Conservation (phyloP, 2,329 filamentous ascomycete species). For the Sclerotinia borealis region DNA sequence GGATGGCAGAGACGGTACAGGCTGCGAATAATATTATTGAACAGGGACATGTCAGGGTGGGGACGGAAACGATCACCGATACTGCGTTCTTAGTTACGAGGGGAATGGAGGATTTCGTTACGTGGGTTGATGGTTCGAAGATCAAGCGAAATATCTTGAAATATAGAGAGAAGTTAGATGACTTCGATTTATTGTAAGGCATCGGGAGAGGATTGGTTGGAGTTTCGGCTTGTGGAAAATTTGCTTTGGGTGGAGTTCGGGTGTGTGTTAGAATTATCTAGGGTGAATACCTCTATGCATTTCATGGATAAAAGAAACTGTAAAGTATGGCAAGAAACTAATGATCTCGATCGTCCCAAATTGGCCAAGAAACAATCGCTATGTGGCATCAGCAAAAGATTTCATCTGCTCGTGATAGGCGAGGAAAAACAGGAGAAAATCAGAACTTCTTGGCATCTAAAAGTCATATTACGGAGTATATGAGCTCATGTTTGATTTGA, state of each 20-base stretch:
- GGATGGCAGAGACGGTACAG: conserved; percentile 88
- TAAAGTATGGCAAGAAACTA: background rate
- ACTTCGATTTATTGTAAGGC: conserved; percentile 78
- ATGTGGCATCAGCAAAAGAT: background rate
- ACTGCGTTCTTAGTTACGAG: conserved; percentile 83
- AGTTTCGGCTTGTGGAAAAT: conserved; percentile 3
- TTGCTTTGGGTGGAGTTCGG: conserved; percentile 1
- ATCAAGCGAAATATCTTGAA: conserved; percentile 94
- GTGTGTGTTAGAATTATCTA: background rate
- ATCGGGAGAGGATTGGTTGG: background rate
- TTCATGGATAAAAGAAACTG: background rate
- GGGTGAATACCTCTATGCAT: background rate
- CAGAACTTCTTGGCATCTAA: too few species aligned
- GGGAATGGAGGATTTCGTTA: conserved; percentile 92
- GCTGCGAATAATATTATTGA: conserved; percentile 84
- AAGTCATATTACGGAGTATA: background rate
- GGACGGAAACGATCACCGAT: conserved; percentile 84
- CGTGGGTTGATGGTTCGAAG: conserved; percentile 94
- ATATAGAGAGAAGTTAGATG: conserved; percentile 90
- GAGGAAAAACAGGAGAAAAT: background rate
- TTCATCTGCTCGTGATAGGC: background rate
- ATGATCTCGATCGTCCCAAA: background rate
- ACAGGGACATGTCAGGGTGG: conserved; percentile 87
- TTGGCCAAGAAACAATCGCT: background rate
- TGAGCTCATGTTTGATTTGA: background rate